Conservation (phyloP, 495 filamentous ascomycete species). For the Massariosphaeria phaeospora region DNA sequence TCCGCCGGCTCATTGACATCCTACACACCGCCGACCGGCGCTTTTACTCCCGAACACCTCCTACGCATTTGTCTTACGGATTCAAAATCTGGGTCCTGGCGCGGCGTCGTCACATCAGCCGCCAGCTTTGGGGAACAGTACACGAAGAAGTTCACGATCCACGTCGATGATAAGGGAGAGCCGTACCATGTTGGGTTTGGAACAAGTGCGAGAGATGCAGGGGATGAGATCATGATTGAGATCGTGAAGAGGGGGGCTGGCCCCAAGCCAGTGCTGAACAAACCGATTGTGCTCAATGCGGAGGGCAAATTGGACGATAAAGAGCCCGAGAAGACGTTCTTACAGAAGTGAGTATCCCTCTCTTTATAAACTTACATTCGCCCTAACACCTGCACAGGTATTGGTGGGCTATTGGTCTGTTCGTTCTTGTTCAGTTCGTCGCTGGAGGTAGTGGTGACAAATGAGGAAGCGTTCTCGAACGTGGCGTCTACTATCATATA, state of each 20-base stretch:
- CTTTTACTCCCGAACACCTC: slow-evolving; percentile 42
- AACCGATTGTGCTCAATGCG: slow-evolving; percentile 56
- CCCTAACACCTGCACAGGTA: slow-evolving; percentile 38
- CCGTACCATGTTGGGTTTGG: slow-evolving; percentile 39
- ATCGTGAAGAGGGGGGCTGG: slow-evolving; percentile 42
- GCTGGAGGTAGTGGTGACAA: slow-evolving; percentile 34
- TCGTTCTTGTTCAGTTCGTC: slow-evolving; percentile 37
- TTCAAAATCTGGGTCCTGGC: slow-evolving; percentile 29
- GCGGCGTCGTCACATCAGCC: slow-evolving; percentile 38
- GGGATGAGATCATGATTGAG: slow-evolving; percentile 48
- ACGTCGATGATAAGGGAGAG: slow-evolving; percentile 36
- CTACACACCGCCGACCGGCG: slow-evolving; percentile 28
- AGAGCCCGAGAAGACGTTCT: slow-evolving; percentile 58
- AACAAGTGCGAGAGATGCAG: slow-evolving; percentile 22
- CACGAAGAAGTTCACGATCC: slow-evolving; percentile 36
- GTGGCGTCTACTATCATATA: too few species aligned
- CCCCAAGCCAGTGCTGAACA: slow-evolving; percentile 57
- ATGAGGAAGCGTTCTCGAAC: slow-evolving; percentile 21
- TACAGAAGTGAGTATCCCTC: slow-evolving; percentile 69
- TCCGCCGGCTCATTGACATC: slow-evolving; percentile 34
- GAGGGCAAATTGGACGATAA: slow-evolving; percentile 55
- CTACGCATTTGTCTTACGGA: slow-evolving; percentile 60
- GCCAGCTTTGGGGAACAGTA: slow-evolving; percentile 30
- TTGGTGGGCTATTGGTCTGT: slow-evolving; percentile 46
- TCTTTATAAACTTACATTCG: background rate